Evolutionary conservation across 192 early-diverging fungal species (phyloP).

Genomic region (Entomortierella beljakovae): DNA sequence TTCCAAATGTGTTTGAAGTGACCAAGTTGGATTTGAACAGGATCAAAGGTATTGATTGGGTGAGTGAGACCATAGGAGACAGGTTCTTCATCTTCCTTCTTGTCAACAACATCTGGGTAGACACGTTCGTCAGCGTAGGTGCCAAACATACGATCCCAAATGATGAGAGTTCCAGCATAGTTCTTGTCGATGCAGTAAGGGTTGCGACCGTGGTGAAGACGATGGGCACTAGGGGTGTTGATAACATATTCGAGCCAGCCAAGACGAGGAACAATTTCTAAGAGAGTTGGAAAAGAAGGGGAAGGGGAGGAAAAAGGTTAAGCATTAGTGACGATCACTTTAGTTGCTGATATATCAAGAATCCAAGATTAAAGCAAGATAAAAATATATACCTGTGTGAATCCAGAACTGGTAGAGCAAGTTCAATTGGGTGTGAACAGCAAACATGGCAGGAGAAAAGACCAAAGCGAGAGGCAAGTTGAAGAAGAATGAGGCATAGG

Average conservation of each 20-base stretch:
- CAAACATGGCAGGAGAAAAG: conserved; percentile 65
- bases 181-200: conserved; percentile 76
- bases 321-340: too few species aligned
- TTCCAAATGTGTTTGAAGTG: conserved; percentile 62
- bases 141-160: conserved; percentile 73
- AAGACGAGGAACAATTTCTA: conserved; percentile 62
- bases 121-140: conserved; percentile 63
- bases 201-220: conserved; percentile 72
- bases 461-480: conserved; percentile 64
- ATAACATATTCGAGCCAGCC: conserved; percentile 70
- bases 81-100: conserved; percentile 56
- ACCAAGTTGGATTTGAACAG: conserved; percentile 63
- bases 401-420: conserved; percentile 65
- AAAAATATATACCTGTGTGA: conserved; percentile 29
- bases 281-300: background rate
- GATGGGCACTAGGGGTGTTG: conserved; percentile 71
- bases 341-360: too few species aligned
- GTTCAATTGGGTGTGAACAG: conserved; percentile 65
- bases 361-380: too few species aligned
- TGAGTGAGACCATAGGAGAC: conserved; percentile 69
- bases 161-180: conserved; percentile 70
- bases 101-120: conserved; percentile 44
- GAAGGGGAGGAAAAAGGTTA: background rate
- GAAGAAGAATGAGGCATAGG: conserved; percentile 65
- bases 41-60: conserved; percentile 71